These are phyloP conservation scores for Aciculoconidium aculeatum DNA, from an alignment of 805 yeast genomes.

Conservation along the genomic window DNA sequence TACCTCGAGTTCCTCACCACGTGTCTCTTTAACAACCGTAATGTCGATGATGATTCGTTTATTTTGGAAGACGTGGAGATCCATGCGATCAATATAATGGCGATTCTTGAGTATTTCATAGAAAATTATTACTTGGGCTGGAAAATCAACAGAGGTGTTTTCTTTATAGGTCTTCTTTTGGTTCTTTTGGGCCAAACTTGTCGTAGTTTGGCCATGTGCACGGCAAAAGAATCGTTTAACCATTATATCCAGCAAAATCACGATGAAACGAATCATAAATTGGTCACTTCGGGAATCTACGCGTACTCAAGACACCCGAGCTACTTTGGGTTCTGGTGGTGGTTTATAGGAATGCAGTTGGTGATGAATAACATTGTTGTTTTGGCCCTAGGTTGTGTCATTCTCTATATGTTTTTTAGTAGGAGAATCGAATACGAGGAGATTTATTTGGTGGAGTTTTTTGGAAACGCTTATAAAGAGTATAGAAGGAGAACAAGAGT, in stretches of 20 bases:
- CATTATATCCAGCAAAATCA: slow-evolving; percentile 63
- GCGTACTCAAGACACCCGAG: slow-evolving; percentile 74
- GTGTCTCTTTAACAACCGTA: slow-evolving; percentile 61
- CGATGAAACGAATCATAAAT: slow-evolving; percentile 44
- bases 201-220: slow-evolving; percentile 77
- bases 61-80: slow-evolving; percentile 19
- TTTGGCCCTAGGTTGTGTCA: slow-evolving; percentile 44
- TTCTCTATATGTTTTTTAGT: slow-evolving; percentile 64
- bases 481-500: slow-evolving; percentile 49
- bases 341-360: slow-evolving; percentile 87
- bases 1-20: slow-evolving; percentile 78
- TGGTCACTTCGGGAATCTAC: slow-evolving; percentile 76
- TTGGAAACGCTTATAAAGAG: slow-evolving; percentile 56
- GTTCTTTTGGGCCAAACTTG: slow-evolving; percentile 57
- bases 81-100: slow-evolving; percentile 12
- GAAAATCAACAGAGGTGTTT: slow-evolving; percentile 8
- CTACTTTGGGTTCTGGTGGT: slow-evolving; percentile 85
- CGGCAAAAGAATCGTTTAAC: slow-evolving; percentile 82
- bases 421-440: slow-evolving; percentile 73
- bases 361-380: slow-evolving; percentile 63
- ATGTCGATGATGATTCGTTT: slow-evolving; percentile 56
- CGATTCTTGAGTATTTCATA: slow-evolving; percentile 10
- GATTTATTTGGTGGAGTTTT: slow-evolving; percentile 53
- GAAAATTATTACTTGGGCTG: slow-evolving; percentile 4
- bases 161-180: slow-evolving; percentile 42